Percentiles rank a stretch among this genome's conserved stretches.
These are phyloP conservation scores for Urostyla sp. DNA, from an alignment of 73 alveolate genomes.

Conservation along the genomic window DNA sequence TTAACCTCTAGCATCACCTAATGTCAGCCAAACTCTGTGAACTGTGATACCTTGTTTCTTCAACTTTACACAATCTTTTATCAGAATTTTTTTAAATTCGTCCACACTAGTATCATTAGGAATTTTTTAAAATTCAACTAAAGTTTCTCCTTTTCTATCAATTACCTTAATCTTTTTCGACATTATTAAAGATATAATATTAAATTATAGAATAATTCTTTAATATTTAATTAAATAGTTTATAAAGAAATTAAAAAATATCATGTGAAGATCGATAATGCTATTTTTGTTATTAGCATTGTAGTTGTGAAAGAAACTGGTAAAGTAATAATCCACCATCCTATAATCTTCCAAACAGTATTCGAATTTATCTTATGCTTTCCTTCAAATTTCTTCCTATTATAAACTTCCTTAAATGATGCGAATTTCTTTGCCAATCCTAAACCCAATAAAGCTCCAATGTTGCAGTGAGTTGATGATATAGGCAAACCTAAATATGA, in stretches of 20 bases:
- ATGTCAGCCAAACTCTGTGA: constrained; percentile 44
- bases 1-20: constrained; percentile 65
- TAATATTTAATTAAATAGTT: no score
- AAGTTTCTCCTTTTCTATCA: constrained; percentile 20
- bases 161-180: constrained; percentile 22
- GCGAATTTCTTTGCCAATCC: not conserved
- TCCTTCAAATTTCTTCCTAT: not conserved
- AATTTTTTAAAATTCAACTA: constrained; percentile 30
- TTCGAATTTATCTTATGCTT: not conserved
- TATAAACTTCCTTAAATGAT: not conserved
- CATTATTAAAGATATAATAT: not conserved
- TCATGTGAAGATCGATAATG: no score
- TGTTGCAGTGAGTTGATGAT: constrained; percentile 50
- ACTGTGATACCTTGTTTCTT: constrained; percentile 4
- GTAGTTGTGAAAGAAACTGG: not conserved
- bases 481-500: constrained; percentile 25
- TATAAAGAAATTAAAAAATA: no score
- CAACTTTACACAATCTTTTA: constrained; percentile 4
- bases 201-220: no score
- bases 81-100: constrained; percentile 51
- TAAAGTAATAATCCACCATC: constrained; percentile 26
- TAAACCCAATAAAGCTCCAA: constrained; percentile 27
- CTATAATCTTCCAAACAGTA: not conserved
- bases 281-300: not conserved
- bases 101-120: constrained; percentile 28